Evolutionary conservation across 2,329 filamentous ascomycete species (phyloP).

Genomic region (Fusarium brachygibbosum): DNA sequence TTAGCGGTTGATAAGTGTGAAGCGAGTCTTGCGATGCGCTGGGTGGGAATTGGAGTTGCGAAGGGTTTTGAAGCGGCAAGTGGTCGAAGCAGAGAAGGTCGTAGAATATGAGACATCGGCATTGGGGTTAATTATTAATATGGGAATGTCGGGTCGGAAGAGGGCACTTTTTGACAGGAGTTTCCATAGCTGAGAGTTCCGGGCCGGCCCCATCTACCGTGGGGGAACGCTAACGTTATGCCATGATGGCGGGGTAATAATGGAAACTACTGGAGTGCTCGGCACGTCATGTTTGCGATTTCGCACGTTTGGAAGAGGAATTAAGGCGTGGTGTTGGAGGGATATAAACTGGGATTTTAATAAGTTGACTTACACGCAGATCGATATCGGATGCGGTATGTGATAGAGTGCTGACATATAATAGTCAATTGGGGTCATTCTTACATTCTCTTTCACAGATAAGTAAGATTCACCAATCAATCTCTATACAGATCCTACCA

Average conservation of each 20-base stretch:
- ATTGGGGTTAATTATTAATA: background rate
- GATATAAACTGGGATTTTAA: background rate
- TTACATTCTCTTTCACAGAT: background rate
- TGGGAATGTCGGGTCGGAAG: slow-evolving; percentile 9
- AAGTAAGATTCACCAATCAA: background rate
- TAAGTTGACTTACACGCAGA: background rate
- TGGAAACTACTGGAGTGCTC: slow-evolving; percentile 14
- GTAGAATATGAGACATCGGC: slow-evolving; percentile 39
- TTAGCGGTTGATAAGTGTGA: slow-evolving; percentile 53
- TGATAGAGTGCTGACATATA: background rate
- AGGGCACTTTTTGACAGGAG: slow-evolving; percentile 6
- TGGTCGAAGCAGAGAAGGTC: slow-evolving; percentile 40
- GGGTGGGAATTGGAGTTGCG: slow-evolving; percentile 7
- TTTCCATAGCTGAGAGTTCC: slow-evolving; percentile 10
- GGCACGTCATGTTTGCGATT: slow-evolving; percentile 15
- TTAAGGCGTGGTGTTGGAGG: background rate
- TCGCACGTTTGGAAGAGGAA: slow-evolving; percentile 13
- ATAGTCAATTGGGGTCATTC: background rate
- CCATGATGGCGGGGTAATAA: slow-evolving; percentile 49
- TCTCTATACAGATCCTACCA: background rate
- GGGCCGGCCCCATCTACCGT: slow-evolving; percentile 17
- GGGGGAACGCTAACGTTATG: background rate
- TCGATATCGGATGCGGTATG: background rate
- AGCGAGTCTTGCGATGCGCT: slow-evolving; percentile 22
- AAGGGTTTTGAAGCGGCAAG: slow-evolving; percentile 10